phyloP scores from a whole-genome alignment of 2,329 filamentous ascomycete genomes.

The Colletotrichum sp. region DNA sequence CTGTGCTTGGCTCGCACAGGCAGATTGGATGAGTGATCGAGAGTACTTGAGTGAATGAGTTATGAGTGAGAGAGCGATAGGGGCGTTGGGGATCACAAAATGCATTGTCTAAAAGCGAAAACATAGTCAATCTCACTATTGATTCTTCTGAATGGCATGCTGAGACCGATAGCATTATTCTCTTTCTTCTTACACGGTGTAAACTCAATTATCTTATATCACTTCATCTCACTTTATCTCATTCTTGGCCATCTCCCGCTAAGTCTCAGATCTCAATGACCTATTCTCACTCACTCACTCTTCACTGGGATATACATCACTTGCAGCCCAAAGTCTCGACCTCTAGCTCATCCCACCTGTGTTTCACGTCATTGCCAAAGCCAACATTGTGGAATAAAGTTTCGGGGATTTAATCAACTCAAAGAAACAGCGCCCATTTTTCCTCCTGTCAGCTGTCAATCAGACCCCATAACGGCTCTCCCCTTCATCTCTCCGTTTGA shows the following conservation, averaged over 20 bases:
- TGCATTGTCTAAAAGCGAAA: background rate
- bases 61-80: background rate
- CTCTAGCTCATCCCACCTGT: background rate
- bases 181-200: background rate
- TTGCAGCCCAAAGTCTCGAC: background rate
- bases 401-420: background rate
- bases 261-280: background rate
- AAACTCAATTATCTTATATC: background rate
- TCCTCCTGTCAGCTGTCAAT: background rate
- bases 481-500: background rate
- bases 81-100: background rate
- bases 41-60: background rate
- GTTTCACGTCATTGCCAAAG: background rate
- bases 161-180: background rate
- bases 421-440: background rate
- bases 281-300: background rate
- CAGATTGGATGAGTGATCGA: background rate
- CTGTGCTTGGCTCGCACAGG: background rate
- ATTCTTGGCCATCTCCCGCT: fast-evolving
- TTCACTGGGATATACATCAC: background rate
- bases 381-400: background rate
- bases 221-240: background rate
- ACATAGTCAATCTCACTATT: background rate
- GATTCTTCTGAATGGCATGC: background rate
- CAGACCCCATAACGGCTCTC: background rate